phyloP scores from a whole-genome alignment of 2,329 filamentous ascomycete genomes.

The Beauveria sp. region DNA sequence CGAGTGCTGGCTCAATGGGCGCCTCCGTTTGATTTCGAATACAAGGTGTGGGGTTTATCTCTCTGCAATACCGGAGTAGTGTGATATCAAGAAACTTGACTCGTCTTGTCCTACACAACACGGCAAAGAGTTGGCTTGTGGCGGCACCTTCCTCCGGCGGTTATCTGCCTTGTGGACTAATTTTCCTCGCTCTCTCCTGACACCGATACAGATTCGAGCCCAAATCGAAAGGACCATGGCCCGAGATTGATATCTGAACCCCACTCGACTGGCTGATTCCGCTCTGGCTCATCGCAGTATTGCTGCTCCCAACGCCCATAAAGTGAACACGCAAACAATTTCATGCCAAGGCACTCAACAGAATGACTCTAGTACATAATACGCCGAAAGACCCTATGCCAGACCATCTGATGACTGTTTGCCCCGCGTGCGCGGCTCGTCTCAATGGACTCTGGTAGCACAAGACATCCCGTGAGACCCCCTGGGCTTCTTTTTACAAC shows the following conservation, averaged over 20 bases:
- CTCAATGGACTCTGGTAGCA: not conserved
- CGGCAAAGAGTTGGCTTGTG: not conserved
- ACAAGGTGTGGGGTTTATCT: not conserved
- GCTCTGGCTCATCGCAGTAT: not conserved
- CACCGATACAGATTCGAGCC: no score
- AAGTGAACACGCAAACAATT: not conserved
- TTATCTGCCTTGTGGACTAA: not conserved
- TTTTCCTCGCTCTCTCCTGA: no score
- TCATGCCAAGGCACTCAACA: not conserved
- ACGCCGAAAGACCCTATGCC: not conserved
- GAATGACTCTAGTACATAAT: not conserved
- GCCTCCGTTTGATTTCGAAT: not conserved
- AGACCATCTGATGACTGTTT: not conserved
- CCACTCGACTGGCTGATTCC: not conserved
- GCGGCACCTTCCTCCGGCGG: not conserved
- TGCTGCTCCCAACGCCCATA: not conserved
- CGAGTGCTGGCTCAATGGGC: not conserved
- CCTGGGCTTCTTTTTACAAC: not conserved
- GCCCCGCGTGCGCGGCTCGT: not conserved
- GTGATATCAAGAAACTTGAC: not conserved
- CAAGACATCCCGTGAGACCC: not conserved
- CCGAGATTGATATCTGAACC: not conserved
- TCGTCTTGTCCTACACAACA: not conserved
- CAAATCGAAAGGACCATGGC: no score
- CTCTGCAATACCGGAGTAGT: not conserved